Evolutionary conservation across 768 basidiomycete genomes (phyloP).

Genomic region (Kwoniella sp.): DNA sequence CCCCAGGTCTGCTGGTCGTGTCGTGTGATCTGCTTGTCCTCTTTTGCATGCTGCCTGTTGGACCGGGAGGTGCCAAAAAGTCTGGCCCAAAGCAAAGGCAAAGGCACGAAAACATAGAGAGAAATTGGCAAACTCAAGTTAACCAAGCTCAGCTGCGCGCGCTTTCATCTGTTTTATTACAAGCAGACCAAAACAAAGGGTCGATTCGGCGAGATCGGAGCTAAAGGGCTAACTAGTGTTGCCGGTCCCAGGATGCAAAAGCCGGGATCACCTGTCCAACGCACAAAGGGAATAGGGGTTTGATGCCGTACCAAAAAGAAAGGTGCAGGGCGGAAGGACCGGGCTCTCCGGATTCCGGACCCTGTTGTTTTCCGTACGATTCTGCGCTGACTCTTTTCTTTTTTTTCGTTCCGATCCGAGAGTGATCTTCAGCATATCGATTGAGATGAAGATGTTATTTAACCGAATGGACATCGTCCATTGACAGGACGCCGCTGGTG

Average conservation of each 20-base stretch:
- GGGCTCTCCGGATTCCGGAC: background rate
- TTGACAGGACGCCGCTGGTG: too few species aligned
- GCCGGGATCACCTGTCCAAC: background rate
- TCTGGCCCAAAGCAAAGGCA: background rate
- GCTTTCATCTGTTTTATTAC: background rate
- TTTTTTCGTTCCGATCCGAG: constrained; percentile 3
- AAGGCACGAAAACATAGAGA: background rate
- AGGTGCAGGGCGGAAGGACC: too few species aligned
- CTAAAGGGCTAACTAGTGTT: background rate
- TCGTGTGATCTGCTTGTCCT: background rate
- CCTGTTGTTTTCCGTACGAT: background rate
- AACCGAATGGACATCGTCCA: too few species aligned
- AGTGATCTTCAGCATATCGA: too few species aligned
- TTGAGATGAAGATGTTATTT: too few species aligned
- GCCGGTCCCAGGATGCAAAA: background rate
- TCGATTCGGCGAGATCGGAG: background rate
- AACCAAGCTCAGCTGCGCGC: background rate
- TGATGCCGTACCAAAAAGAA: background rate
- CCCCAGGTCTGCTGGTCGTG: background rate
- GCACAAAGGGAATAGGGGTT: too few species aligned
- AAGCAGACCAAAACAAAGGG: background rate
- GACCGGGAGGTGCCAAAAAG: background rate
- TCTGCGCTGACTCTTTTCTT: too few species aligned
- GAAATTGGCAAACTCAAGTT: background rate
- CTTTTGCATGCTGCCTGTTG: too few species aligned